These are phyloP conservation scores for Xerocomus nothofagi DNA, from an alignment of 1,284 basidiomycete species.

Conservation along the genomic window DNA sequence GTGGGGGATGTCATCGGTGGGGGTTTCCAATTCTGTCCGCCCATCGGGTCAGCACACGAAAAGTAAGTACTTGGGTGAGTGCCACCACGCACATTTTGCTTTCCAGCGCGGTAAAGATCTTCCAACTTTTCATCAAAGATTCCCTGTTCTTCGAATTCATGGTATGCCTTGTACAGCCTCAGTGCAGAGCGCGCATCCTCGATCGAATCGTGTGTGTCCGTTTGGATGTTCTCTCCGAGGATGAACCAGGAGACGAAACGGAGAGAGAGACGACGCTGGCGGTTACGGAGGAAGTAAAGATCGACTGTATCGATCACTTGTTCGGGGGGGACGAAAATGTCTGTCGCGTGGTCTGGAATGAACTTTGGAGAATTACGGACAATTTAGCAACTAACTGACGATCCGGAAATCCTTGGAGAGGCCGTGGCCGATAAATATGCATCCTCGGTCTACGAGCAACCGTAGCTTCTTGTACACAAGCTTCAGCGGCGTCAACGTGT, in stretches of 20 bases:
- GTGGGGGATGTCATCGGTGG: constrained; percentile 33
- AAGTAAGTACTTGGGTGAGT: not conserved
- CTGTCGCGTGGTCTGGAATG: constrained; percentile 40
- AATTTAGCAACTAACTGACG: constrained; percentile 70
- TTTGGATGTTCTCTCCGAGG: constrained; percentile 89
- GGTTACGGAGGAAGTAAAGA: constrained; percentile 81
- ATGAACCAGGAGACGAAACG: constrained; percentile 95
- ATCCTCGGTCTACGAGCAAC: constrained; percentile 90
- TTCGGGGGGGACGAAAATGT: constrained; percentile 92
- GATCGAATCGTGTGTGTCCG: constrained; percentile 93
- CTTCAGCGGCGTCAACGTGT: constrained; percentile 94
- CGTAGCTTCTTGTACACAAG: constrained; percentile 98
- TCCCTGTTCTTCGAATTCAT: constrained; percentile 74
- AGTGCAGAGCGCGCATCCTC: constrained; percentile 92
- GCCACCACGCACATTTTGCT: constrained; percentile 57
- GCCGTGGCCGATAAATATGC: constrained; percentile 97
- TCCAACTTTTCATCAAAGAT: constrained; percentile 89
- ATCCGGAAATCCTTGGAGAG: constrained; percentile 99
- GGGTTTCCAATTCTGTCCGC: constrained; percentile 57
- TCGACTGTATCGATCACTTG: constrained; percentile 98
- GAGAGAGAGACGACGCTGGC: constrained; percentile 88
- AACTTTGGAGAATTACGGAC: not conserved
- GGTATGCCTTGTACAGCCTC: constrained; percentile 83
- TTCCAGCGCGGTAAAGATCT: constrained; percentile 72
- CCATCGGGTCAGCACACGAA: not conserved